Evolutionary conservation across 2,329 filamentous ascomycete species (phyloP), one percentile per base, ranked within the genome.

Genomic region (Alternaria dauci): DNA sequence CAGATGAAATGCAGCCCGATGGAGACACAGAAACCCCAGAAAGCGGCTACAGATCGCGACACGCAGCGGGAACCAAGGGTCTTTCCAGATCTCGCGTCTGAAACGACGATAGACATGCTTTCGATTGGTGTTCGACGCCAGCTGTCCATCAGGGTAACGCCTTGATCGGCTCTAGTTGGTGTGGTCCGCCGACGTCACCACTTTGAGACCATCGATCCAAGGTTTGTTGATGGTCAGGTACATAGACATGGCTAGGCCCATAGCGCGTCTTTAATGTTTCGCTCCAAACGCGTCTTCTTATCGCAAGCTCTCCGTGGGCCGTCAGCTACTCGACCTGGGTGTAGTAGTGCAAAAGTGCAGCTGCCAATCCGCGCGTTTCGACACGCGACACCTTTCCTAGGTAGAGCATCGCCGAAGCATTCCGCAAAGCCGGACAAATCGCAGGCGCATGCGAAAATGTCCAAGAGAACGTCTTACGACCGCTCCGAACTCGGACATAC

Each of bases 401-500:
- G 20, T 41, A 47, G 39, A 57, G 18, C 48, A n/a, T 54, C 38
- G 43, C 52, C 59, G 43, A 61, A 66, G 42, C 51, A 36, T 47
- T 30, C 52, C 28, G 38, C 42, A 6, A 56, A 62, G 41, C 16
- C 42, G 18, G 51, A 54, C 23, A 52, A 57, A 11, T 20, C 41
- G 18, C 47, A 50, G 16, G 23, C 55, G 4, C 30, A 47, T 16
- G 34, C 43, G 25, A 62, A 61, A 5, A 51, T 55, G 69, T 74
- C 74, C 14, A 76, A 77, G 59, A 63, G 74, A 54, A 72, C 68
- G 16, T 63, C 72, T 5, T 75, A 75, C 55, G 62, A 73, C 16
- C 70, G 69, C 23, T 70, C 71, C n/a, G 74, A 78, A 52, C 70
- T 78, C 44, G 71, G 71, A 3, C 82, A 83, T 64, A 83, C 83